Conservation (phyloP, 257 asterid species). For the Datura wrightii region DNA sequence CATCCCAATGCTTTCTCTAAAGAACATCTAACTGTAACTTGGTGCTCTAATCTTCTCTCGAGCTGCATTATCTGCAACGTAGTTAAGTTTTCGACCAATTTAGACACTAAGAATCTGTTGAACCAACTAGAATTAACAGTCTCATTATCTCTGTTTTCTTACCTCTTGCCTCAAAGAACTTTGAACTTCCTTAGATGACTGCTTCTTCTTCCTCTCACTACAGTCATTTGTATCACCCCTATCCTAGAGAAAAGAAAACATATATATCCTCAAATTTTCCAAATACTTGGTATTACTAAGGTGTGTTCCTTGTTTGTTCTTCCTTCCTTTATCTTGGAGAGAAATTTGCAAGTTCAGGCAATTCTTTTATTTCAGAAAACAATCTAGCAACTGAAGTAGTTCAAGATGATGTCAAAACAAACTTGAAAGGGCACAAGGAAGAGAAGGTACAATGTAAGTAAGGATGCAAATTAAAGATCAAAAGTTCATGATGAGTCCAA, state of each 20-base stretch:
- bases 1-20: conserved; percentile 85
- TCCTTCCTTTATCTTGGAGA: not conserved
- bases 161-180: conserved; percentile 83
- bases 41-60: conserved; percentile 72
- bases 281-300: not conserved
- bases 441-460: not conserved
- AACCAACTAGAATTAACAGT: not conserved
- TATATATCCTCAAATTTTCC: not conserved
- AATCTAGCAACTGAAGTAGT: not conserved
- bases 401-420: not conserved
- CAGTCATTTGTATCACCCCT: conserved; percentile 45
- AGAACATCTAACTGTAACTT: conserved; percentile 75
- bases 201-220: conserved; percentile 49
- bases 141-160: conserved; percentile 31
- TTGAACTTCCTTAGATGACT: conserved; percentile 57
- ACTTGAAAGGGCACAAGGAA: conserved; percentile 6
- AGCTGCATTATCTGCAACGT: conserved; percentile 67
- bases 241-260: conserved; percentile 48
- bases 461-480: not conserved
- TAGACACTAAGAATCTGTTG: not conserved
- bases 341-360: not conserved
- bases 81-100: not conserved
- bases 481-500: not conserved
- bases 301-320: not conserved
- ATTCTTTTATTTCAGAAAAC: not conserved